Base-by-base conservation (phyloP, 805 yeast species). In the Pichia thaimueangensis region DNA sequence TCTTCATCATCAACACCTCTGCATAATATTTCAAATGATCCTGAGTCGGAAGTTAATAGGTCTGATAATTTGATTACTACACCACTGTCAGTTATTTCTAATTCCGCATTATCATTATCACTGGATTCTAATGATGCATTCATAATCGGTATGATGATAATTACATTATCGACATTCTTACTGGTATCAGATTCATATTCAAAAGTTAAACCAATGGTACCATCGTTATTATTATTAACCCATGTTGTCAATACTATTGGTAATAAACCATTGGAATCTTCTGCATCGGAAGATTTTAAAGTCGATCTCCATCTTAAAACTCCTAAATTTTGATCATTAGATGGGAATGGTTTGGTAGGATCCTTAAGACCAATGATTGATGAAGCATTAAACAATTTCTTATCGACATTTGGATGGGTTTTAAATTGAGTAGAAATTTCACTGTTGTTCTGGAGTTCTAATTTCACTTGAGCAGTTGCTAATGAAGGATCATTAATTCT, bases 391-490 rank as follows among this genome's bases (percentile, higher is more conserved):
- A 91, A 93, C 56, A 76, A 63, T 32, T 67, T 68, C 57, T 85
- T 82, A 66, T 93, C 97, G 51, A 93, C 94, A 60, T 91, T 89
- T 49, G 98, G 98, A 69, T 93, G 96, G 13, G 97, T 88, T 64
- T 89, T 89, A 69, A 76, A 93, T 58, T 82, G 88, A 35, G 79
- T 68, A 17, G 42, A 38, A 49, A 67, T 77, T 30, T 69, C 62
- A 13, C 72, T 64, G 32, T 68, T 64, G 24, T 73, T 72, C 19
- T 64, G 69, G 32, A 79, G 70, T 32, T 68, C 62, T 50, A 89
- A 67, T 47, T 74, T 57, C 45, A 93, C 71, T 58, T 75, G 76
- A 42, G 87, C 75, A 52, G 73, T 74, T 12, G 94, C 79, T 50
- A 81, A 70, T 30, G 71, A 75, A n/a, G 83, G 69, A 55, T 88